phyloP scores from a whole-genome alignment of 1,284 basidiomycete genomes.

The Coniferiporia sulphurascens region DNA sequence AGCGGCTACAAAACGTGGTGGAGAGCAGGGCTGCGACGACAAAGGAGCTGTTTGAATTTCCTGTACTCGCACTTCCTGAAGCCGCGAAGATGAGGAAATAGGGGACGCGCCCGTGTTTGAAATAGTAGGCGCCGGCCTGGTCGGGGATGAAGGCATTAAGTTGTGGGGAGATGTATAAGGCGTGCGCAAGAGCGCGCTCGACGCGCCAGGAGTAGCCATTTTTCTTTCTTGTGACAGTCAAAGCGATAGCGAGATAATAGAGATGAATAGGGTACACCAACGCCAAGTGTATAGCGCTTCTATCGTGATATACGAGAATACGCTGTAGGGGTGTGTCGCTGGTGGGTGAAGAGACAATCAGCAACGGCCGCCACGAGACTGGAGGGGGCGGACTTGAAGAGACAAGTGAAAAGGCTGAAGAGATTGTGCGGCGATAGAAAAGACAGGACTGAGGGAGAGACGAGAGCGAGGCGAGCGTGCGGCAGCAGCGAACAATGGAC shows the following conservation, averaged over 20 bases:
- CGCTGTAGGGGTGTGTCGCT: background rate
- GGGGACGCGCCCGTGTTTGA: conserved; percentile 9
- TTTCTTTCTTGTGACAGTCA: background rate
- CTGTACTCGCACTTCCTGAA: background rate
- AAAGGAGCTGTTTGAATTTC: no score
- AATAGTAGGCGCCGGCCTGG: background rate
- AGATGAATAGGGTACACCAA: no score
- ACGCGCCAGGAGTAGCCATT: background rate
- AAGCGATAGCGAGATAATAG: no score
- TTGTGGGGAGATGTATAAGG: background rate
- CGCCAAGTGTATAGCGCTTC: background rate
- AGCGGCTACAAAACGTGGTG: background rate
- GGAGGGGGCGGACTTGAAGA: background rate
- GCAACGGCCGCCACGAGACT: background rate
- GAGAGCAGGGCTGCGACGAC: background rate
- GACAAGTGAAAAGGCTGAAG: background rate
- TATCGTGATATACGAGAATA: background rate
- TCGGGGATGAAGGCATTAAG: background rate
- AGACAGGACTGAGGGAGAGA: background rate
- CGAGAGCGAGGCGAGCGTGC: background rate
- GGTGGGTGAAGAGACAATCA: background rate
- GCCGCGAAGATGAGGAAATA: background rate
- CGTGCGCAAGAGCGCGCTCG: background rate
- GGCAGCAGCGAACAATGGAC: background rate
- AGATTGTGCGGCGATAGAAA: background rate